A percentile compares a stretch with the other conserved stretches of the same genome.
Evolutionary conservation across 2,329 filamentous ascomycete genomes (phyloP).

Genomic region (Diaporthe sp.): DNA sequence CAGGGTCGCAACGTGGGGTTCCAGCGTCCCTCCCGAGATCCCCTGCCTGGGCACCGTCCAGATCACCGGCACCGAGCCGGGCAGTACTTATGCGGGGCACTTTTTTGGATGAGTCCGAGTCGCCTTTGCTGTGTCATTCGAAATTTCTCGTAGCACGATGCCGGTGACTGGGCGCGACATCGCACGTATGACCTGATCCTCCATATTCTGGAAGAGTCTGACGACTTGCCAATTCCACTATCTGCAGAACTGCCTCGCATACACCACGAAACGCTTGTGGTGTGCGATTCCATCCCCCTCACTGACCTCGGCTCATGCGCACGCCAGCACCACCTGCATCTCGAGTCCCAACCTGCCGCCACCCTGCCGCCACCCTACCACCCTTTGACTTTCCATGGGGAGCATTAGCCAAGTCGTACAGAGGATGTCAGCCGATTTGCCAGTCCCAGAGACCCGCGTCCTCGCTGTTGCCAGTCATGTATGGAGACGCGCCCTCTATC

Average conservation of each 20-base stretch:
- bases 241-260: constrained; percentile 1
- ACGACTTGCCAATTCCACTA: constrained; percentile 3
- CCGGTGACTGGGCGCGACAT: constrained; percentile 22
- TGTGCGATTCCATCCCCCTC: constrained; percentile 14
- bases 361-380: not conserved
- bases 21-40: not conserved
- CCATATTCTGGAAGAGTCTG: not conserved
- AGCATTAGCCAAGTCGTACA: constrained; percentile 23
- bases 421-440: constrained; percentile 56
- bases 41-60: not conserved
- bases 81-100: constrained; percentile 34
- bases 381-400: constrained; percentile 10
- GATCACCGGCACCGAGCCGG: constrained; percentile 16
- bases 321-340: not conserved
- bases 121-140: constrained; percentile 34
- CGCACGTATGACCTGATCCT: constrained; percentile 14
- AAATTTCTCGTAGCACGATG: constrained; percentile 34
- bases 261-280: not conserved
- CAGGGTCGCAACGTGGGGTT: constrained; percentile 39
- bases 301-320: constrained; percentile 12
- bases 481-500: constrained; percentile 57
- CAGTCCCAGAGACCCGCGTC: constrained; percentile 74
- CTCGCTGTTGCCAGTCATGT: constrained; percentile 97
- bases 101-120: constrained; percentile 23
- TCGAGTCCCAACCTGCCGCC: not conserved